phyloP scores from a whole-genome alignment of 768 basidiomycete species.

The Rhodotorula diobovata region DNA sequence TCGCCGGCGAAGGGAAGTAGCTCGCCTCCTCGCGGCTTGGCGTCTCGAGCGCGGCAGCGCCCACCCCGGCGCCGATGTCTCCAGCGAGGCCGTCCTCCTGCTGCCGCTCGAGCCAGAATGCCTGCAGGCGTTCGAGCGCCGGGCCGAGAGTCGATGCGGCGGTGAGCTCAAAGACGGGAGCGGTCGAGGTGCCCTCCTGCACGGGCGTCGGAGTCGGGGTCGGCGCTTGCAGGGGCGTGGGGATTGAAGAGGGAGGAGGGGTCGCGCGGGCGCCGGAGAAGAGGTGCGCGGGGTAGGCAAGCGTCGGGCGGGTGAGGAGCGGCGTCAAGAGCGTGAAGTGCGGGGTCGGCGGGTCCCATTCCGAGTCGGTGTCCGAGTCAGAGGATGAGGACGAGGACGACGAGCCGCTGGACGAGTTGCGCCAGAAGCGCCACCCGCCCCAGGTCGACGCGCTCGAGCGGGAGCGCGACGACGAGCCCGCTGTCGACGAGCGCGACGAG shows the following conservation, averaged over 20 bases:
- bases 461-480: conserved; percentile 19
- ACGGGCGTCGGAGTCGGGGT: neutral
- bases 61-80: conserved; percentile 31
- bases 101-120: conserved; percentile 39
- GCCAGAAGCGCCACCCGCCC: conserved; percentile 44
- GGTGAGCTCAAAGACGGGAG: conserved; percentile 36
- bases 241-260: neutral
- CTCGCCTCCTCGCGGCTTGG: conserved; percentile 3
- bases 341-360: conserved; percentile 52
- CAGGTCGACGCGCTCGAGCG: conserved; percentile 43
- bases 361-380: conserved; percentile 50
- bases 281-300: conserved; percentile 31
- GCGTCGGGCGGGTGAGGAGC: conserved; percentile 27
- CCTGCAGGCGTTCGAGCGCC: conserved; percentile 34
- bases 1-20: conserved; percentile 24
- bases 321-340: conserved; percentile 42
- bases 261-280: conserved; percentile 19
- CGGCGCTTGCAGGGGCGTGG: neutral
- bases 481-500: conserved; percentile 43
- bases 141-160: conserved; percentile 32
- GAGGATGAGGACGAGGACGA: conserved; percentile 49
- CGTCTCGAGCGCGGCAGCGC: neutral
- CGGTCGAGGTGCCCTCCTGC: neutral
- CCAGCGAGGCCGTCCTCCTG: conserved; percentile 36
- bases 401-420: conserved; percentile 47